phyloP scores from a whole-genome alignment of 768 basidiomycete genomes.

The Tylopilus rubrobrunneus region DNA sequence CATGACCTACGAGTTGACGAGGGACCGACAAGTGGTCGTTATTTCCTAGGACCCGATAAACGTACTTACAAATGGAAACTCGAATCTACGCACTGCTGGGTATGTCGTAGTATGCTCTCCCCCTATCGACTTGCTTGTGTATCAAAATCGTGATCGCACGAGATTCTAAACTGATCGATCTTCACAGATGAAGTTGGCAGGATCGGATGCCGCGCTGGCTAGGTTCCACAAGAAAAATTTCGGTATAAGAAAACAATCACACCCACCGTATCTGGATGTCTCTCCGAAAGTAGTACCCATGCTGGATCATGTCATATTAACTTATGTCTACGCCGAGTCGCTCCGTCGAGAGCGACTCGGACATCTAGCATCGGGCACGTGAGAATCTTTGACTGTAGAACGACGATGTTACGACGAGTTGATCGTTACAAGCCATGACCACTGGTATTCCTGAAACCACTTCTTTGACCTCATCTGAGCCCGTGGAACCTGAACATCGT shows the following conservation, averaged over 20 bases:
- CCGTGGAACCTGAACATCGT: too few species aligned
- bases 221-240: slow-evolving; percentile 25
- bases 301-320: slow-evolving; percentile 27
- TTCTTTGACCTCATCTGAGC: too few species aligned
- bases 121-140: background rate
- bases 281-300: slow-evolving; percentile 18
- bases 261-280: slow-evolving; percentile 26
- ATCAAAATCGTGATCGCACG: background rate
- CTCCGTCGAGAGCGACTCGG: slow-evolving; percentile 21
- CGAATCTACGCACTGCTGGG: slow-evolving; percentile 25
- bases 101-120: slow-evolving; percentile 5
- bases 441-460: too few species aligned
- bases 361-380: background rate
- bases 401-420: too few species aligned
- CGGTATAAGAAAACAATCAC: slow-evolving; percentile 18
- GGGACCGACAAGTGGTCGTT: slow-evolving; percentile 23
- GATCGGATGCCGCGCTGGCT: slow-evolving; percentile 10
- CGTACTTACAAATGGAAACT: slow-evolving; percentile 34
- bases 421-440: too few species aligned
- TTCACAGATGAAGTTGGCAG: slow-evolving; percentile 20
- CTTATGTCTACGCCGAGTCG: slow-evolving; percentile 27
- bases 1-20: background rate
- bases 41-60: slow-evolving; percentile 32
- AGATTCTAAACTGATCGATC: background rate
- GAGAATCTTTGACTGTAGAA: background rate